Evolutionary conservation across 2,329 filamentous ascomycete species (phyloP).

Genomic region (Rhytidhysteron rufulum): DNA sequence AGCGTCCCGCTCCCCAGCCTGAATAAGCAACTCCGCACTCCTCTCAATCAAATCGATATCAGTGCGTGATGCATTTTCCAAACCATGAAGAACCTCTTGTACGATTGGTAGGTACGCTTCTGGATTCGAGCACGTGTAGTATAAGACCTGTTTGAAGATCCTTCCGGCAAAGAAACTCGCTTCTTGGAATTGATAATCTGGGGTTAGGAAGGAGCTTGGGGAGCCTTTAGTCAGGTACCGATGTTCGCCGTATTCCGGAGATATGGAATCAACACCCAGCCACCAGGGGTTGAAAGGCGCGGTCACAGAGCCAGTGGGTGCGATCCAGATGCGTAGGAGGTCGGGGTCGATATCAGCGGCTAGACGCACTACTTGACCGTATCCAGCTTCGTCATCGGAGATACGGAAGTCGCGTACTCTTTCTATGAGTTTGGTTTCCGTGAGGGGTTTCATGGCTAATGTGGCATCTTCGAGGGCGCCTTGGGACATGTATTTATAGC

Average conservation of each 20-base stretch:
- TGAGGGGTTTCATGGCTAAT: slow-evolving; percentile 44
- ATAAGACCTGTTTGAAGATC: no score
- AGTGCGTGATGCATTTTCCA: no score
- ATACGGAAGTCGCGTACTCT: slow-evolving; percentile 34
- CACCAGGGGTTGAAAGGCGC: slow-evolving; percentile 34
- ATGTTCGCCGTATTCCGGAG: slow-evolving; percentile 30
- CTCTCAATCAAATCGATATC: no score
- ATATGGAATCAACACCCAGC: slow-evolving; percentile 28
- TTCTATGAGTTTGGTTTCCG: slow-evolving; percentile 46
- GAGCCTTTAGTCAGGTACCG: slow-evolving; percentile 33
- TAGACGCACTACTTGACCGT: slow-evolving; percentile 31
- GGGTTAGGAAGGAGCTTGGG: slow-evolving; percentile 28
- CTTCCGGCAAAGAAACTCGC: no score
- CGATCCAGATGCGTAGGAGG: slow-evolving; percentile 31
- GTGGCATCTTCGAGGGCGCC: slow-evolving; percentile 33
- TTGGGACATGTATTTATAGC: slow-evolving; percentile 37
- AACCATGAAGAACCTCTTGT: no score
- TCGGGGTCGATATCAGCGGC: slow-evolving; percentile 22
- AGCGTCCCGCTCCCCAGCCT: no score
- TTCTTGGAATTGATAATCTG: slow-evolving; percentile 32
- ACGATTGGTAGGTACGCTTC: no score
- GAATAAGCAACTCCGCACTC: no score
- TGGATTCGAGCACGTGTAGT: no score
- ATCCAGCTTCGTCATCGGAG: slow-evolving; percentile 34
- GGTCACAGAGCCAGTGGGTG: slow-evolving; percentile 31